A percentile compares a stretch with the other conserved stretches of the same genome.
Evolutionary conservation across 352 stramenopile genomes (phyloP).

Genomic region (Lagenidium giganteum): DNA sequence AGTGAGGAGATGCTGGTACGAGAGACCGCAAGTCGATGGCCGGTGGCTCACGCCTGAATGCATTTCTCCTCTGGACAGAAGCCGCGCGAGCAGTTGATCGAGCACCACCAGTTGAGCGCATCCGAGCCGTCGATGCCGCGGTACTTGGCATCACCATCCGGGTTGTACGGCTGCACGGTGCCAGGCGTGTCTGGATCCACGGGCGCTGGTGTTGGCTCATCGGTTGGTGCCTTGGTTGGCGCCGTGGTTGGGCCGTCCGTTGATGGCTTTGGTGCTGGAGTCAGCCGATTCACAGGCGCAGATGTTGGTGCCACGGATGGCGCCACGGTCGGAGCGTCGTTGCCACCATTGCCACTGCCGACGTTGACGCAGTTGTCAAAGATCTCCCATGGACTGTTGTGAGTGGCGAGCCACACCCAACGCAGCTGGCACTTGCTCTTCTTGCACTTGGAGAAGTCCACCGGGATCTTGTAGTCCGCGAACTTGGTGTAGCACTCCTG

Average conservation of each 20-base stretch:
- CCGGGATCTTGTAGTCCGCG: conserved; percentile 18
- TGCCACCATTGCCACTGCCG: background rate
- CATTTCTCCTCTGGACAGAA: conserved; percentile 1
- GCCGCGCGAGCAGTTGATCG: conserved; percentile 9
- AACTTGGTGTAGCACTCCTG: conserved; percentile 28
- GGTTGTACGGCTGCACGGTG: background rate
- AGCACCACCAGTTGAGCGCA: conserved; percentile 8
- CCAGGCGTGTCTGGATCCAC: too few species aligned
- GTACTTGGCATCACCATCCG: background rate
- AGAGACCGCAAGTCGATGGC: too few species aligned
- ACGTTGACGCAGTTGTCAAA: conserved; percentile 39
- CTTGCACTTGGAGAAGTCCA: conserved; percentile 32
- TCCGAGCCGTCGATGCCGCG: background rate
- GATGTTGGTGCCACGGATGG: too few species aligned
- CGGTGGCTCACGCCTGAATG: conserved; percentile 1
- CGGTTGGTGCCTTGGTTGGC: too few species aligned
- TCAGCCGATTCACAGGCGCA: too few species aligned
- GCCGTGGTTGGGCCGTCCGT: too few species aligned
- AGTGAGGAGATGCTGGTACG: too few species aligned
- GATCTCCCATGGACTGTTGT: conserved; percentile 38
- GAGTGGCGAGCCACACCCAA: conserved; percentile 41
- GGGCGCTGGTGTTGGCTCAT: too few species aligned
- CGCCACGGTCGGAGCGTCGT: too few species aligned
- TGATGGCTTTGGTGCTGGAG: too few species aligned
- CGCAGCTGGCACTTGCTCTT: conserved; percentile 25